These are phyloP conservation scores for Trypanosoma lewisi DNA, from an alignment of 208 protist genomes.

Conservation along the genomic window DNA sequence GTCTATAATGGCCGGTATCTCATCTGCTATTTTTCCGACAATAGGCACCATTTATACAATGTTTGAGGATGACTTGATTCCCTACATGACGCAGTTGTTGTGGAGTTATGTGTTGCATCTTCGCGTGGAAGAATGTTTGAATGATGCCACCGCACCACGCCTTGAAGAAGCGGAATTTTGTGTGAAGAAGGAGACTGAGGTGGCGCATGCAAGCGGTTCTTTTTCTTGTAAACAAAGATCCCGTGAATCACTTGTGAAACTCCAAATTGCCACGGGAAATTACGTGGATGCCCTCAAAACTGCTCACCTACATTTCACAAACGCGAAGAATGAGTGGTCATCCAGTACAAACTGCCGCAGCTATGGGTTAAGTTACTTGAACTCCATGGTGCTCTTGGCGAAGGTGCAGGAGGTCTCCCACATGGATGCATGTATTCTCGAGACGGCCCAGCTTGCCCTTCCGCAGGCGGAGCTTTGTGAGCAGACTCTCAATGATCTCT, in stretches of 20 bases:
- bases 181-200: constrained; percentile 51
- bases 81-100: constrained; percentile 51
- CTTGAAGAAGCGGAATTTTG: constrained; percentile 47
- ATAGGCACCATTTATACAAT: background rate
- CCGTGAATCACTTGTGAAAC: constrained; percentile 64
- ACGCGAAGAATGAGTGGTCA: constrained; percentile 70
- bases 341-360: constrained; percentile 47
- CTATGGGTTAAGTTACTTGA: constrained; percentile 64
- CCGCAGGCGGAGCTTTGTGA: constrained; percentile 75
- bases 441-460: constrained; percentile 76
- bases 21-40: background rate
- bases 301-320: constrained; percentile 67
- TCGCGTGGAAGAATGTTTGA: constrained; percentile 68
- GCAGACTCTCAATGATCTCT: constrained; percentile 63
- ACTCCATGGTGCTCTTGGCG: constrained; percentile 79
- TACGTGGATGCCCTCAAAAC: constrained; percentile 55
- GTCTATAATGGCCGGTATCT: background rate
- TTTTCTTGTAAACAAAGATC: constrained; percentile 64
- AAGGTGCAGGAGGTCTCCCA: constrained; percentile 62
- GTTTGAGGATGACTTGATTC: constrained; percentile 20
- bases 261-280: constrained; percentile 50
- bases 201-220: constrained; percentile 38
- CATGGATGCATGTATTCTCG: constrained; percentile 57
- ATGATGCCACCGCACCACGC: constrained; percentile 31
- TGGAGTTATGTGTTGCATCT: constrained; percentile 77